Evolutionary conservation across 78 protist species (phyloP).

Genomic region (Dictyostelium purpureum): DNA sequence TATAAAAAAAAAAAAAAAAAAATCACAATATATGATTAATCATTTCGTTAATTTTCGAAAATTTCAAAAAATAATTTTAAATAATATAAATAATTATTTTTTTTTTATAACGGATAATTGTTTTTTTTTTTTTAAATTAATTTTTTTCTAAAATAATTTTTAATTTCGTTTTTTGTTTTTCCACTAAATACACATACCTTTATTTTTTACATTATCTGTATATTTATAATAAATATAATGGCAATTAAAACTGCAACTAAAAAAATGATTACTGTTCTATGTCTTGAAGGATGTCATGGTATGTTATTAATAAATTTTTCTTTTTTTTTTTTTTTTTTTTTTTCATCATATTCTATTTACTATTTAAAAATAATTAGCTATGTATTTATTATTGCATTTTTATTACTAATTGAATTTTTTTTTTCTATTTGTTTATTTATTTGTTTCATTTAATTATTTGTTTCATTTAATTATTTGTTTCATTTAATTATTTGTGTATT

Average conservation of each 20-base stretch:
- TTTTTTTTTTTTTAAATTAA: background rate
- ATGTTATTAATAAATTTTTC: background rate
- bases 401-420: no score
- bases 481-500: background rate
- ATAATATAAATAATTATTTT: background rate
- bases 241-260: background rate
- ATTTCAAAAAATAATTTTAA: background rate
- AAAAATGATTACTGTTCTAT: conserved; percentile 38
- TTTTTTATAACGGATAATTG: no score
- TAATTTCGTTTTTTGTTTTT: background rate
- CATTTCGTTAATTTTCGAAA: background rate
- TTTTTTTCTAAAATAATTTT: background rate
- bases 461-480: no score
- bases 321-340: background rate
- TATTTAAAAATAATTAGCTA: background rate
- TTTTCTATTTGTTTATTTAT: no score
- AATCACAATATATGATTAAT: background rate
- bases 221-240: background rate
- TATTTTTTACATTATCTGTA: background rate
- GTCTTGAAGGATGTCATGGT: conserved; percentile 79
- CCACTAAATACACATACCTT: background rate
- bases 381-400: no score
- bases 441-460: no score
- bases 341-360: background rate
- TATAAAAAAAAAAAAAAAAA: background rate